Percentiles rank a stretch among this genome's conserved stretches.
phyloP scores from a whole-genome alignment of 352 stramenopile species.

The Pythium biforme region DNA sequence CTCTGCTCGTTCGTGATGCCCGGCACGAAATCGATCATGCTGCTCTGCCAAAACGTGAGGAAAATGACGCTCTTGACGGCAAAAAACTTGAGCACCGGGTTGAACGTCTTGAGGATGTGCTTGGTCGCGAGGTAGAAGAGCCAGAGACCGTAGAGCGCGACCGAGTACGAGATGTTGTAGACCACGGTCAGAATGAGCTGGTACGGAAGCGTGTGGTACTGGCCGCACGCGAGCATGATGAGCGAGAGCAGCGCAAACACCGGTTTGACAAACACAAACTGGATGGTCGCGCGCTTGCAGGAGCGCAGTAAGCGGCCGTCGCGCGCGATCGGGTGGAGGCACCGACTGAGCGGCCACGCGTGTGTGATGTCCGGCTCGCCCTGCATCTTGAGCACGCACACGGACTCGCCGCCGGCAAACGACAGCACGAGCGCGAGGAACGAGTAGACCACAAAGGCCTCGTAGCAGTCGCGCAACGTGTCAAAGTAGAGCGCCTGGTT shows the following conservation, averaged over 20 bases:
- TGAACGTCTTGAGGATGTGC: constrained; percentile 80
- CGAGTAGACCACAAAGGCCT: constrained; percentile 92
- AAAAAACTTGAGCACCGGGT: constrained; percentile 92
- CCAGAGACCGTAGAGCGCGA: constrained; percentile 88
- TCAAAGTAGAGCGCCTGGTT: constrained; percentile 84
- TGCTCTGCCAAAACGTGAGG: constrained; percentile 91
- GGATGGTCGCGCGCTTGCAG: constrained; percentile 90
- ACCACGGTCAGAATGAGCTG: constrained; percentile 83
- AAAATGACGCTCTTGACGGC: constrained; percentile 93
- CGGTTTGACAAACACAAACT: constrained; percentile 92
- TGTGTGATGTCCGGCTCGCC: constrained; percentile 77
- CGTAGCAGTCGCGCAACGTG: constrained; percentile 89
- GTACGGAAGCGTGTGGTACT: constrained; percentile 79
- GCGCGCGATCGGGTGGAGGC: constrained; percentile 67
- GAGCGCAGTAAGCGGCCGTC: constrained; percentile 81
- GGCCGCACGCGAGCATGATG: constrained; percentile 69
- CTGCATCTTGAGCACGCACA: constrained; percentile 89
- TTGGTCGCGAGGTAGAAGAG: constrained; percentile 91
- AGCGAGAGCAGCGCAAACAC: constrained; percentile 86
- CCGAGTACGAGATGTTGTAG: constrained; percentile 91
- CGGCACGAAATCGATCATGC: constrained; percentile 83
- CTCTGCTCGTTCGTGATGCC: constrained; percentile 83
- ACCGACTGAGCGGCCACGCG: constrained; percentile 77
- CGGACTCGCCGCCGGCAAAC: constrained; percentile 85
- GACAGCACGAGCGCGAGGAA: constrained; percentile 91